Evolutionary conservation across 352 stramenopile species (phyloP), one percentile per base, ranked within the genome.

Genomic region (Phytophthora macrochlamydospora): DNA sequence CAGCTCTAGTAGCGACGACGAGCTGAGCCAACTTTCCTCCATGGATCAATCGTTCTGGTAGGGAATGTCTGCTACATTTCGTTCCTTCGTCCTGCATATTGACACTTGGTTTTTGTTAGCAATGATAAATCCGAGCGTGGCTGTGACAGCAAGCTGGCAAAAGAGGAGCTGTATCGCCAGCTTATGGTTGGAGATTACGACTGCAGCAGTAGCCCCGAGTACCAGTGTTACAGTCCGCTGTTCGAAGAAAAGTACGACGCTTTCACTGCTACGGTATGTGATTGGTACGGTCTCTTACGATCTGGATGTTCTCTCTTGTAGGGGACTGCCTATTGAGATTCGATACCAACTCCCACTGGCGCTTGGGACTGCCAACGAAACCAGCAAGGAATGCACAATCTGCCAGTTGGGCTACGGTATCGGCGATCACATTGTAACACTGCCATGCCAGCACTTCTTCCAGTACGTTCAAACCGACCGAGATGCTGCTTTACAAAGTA

Each of bases 361-460:
- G 14, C 63, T 90, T 29, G 85, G 87, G 1, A 95, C 87, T 55
- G 83, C 75, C 32, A 93, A 93, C 42, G 87, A 95, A 65, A 94
- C 75, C 30, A 84, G 86, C 60, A 95, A 92, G 50, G 83, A 95
- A 46, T 95, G 87, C 72, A 85, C 87, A 35, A 95, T 95, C 71
- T 95, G 87, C 53, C 87, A 95, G 65, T 73, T 91, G 59, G 69
- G 73, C 24, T 95, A 95, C 67, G 85, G 82, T 24, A 94, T 95
- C 52, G 85, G 87, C 2, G 87, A 93, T 59, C 84, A 94, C 51
- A 93, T 95, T 46, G 83, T 91, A 31, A 93, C 85, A 40, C 65
- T 95, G 24, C 84, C 85, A 3, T 95, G 87, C 33, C 79, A 95
- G 50, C 87, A 95, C 49, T 95, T 93, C 54, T 95, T 95, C 74